Evolutionary conservation across 2,329 filamentous ascomycete genomes (phyloP).

Genomic region (Aspergillus hiratsukae): DNA sequence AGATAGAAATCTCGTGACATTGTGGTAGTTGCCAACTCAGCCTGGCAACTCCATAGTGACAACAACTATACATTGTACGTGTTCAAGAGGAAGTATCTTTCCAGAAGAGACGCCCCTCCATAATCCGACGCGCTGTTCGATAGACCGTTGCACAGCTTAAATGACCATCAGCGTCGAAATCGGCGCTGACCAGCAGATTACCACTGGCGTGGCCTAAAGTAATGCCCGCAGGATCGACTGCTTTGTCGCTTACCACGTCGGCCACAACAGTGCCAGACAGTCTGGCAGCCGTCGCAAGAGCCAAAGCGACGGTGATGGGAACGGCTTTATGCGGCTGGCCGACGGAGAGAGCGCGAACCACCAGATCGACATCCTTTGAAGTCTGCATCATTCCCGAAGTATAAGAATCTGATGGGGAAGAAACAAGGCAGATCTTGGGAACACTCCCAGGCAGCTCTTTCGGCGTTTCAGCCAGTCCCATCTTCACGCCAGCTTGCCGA

Average conservation of each 20-base stretch:
- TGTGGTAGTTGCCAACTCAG: neutral
- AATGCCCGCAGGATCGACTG: constrained; percentile 31
- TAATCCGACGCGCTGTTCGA: constrained; percentile 46
- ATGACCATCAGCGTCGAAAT: constrained; percentile 32
- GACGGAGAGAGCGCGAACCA: constrained; percentile 51
- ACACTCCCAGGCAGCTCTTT: constrained; percentile 50
- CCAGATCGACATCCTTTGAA: constrained; percentile 37
- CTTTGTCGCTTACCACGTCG: constrained; percentile 19
- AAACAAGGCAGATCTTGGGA: constrained; percentile 60
- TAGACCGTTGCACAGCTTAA: constrained; percentile 42
- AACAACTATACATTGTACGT: neutral
- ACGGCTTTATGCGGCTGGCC: constrained; percentile 55
- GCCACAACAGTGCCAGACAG: constrained; percentile 41
- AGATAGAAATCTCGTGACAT: neutral
- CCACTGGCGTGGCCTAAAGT: constrained; percentile 47
- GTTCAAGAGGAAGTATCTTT: constrained; percentile 9
- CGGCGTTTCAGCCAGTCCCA: constrained; percentile 53
- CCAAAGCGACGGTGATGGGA: constrained; percentile 53
- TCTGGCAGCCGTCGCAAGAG: constrained; percentile 47
- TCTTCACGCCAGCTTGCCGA: constrained; percentile 52
- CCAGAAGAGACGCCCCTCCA: constrained; percentile 46
- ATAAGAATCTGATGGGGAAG: constrained; percentile 18
- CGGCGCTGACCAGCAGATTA: constrained; percentile 40
- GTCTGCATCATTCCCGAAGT: constrained; percentile 9
- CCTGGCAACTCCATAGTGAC: neutral